Conservation (phyloP, 208 protist genomes). For the Vickermania spadyakhi region DNA sequence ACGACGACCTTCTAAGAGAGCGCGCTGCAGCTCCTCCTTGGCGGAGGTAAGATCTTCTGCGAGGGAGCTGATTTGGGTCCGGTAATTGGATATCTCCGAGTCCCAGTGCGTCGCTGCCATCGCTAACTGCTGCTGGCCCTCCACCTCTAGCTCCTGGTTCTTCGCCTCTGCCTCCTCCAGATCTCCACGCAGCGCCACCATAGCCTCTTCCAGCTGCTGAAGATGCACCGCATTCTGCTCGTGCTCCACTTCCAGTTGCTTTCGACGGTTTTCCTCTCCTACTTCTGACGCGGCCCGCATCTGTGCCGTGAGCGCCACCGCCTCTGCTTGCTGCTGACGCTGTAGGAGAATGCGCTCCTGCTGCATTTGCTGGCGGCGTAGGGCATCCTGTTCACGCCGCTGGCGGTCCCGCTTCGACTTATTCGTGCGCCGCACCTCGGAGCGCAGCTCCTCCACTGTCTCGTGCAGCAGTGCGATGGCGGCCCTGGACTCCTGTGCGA, state of each 20-base stretch:
- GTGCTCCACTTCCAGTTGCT: neutral
- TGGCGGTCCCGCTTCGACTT: neutral
- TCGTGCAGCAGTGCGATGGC: neutral
- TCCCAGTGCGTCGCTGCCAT: neutral
- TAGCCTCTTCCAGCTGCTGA: neutral
- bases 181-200: neutral
- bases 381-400: neutral
- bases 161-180: neutral
- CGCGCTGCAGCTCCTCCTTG: neutral
- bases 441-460: neutral
- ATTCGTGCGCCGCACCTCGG: neutral
- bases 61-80: neutral
- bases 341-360: neutral
- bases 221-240: neutral
- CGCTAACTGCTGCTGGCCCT: neutral
- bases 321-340: neutral
- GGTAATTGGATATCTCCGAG: neutral
- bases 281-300: neutral
- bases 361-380: neutral
- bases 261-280: neutral
- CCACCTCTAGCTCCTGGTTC: neutral
- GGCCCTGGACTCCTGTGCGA: neutral
- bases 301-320: neutral
- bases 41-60: neutral
- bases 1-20: neutral